Evolutionary conservation across 148 eudicot genomes (phyloP), one percentile per base, ranked within the genome.

Genomic region (Oxyria digyna): DNA sequence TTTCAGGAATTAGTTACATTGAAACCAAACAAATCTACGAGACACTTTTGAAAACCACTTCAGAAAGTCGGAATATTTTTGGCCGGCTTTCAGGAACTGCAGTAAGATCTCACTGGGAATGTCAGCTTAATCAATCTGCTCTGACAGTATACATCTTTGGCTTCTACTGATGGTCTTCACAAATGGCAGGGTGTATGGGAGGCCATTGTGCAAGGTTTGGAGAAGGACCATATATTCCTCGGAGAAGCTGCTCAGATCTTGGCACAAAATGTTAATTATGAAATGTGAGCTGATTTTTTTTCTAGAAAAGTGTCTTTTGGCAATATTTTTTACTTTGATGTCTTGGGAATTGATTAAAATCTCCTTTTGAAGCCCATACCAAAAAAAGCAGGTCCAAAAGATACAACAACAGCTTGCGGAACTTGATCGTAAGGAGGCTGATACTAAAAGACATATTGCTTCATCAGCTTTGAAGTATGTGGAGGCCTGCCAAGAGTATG

Each of bases 11-110:
- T 73, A 89, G 84, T 73, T 89, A 88, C 77, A 67, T 87, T 78
- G 98, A 93, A 85, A 95, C 96, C 43, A 93, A 90, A 65, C 75
- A 86, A 75, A 81, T 90, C 70, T 87, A 83, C 74, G 95, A 82
- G 33, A 86, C 86, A 75, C 96, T 93, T 72, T 63, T 85, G 74
- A 83, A 74, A 76, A 77, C 84, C 38, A 88, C 88, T 75, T 85
- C 95, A 67, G 96, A 93, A 84, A 89, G 87, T 76, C 91, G 98
- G 23, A 93, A 88, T 72, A 78, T 93, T 69, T 93, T 93, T 80
- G 98, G 98, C 41, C 92, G 98, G 82, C 98, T 89, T 85, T 87
- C 98, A 11, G 98, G 98, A 42, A 82, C 81, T 70, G 91, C 96
- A 77, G 98, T 89, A 93, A 82, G 95, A 69, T 74, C 76, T 75